Evolutionary conservation across 2,329 filamentous ascomycete genomes (phyloP).

Genomic region (Colletotrichum karsti): DNA sequence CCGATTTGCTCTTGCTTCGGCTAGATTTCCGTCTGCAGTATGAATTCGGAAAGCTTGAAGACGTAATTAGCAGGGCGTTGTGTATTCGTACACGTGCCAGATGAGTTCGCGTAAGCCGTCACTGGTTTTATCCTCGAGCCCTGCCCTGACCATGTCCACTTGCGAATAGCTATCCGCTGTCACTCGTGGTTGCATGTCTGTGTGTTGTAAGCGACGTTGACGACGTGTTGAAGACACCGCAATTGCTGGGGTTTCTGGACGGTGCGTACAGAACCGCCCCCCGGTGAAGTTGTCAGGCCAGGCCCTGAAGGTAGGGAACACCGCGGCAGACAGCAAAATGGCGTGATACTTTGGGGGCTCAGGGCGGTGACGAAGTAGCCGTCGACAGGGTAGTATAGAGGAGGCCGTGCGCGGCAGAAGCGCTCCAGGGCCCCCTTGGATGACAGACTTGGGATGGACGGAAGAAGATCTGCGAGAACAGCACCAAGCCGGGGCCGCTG

Average conservation of each 20-base stretch:
- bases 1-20: no score
- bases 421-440: neutral
- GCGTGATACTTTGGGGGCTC: conserved; percentile 25
- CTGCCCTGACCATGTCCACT: neutral
- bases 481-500: conserved; percentile 7
- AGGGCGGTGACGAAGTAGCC: conserved; percentile 20
- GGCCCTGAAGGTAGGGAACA: neutral
- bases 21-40: no score
- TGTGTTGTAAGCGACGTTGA: neutral
- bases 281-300: neutral
- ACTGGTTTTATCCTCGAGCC: neutral
- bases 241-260: neutral
- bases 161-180: neutral
- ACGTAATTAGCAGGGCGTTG: no score
- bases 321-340: conserved; percentile 19
- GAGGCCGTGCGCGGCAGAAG: conserved; percentile 14
- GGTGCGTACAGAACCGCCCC: neutral
- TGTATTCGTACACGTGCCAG: neutral
- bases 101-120: neutral
- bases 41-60: no score
- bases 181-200: neutral
- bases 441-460: conserved; percentile 20
- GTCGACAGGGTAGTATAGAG: conserved; percentile 9
- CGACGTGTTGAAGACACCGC: neutral
- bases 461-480: conserved; percentile 17